Conservation (phyloP, 2,329 filamentous ascomycete species). For the Diplodia mutila region DNA sequence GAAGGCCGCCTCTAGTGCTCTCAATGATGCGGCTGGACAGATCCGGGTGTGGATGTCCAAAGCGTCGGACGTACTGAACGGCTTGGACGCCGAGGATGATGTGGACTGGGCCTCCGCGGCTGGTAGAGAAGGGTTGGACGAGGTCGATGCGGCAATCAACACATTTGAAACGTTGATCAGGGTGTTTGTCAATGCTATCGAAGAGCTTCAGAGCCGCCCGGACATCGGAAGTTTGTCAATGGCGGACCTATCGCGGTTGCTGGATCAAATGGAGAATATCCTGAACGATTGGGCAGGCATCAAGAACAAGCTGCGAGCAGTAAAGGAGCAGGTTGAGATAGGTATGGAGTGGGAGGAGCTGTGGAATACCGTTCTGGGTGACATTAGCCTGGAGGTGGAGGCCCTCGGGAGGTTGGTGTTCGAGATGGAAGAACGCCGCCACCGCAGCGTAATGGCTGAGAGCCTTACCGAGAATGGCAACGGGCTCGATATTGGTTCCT, state of each 20-base stretch:
- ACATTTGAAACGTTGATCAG: constrained; percentile 89
- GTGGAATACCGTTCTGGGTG: constrained; percentile 90
- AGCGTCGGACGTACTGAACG: constrained; percentile 83
- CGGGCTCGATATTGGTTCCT: constrained; percentile 77
- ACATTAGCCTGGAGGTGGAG: constrained; percentile 88
- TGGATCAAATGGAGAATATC: constrained; percentile 87
- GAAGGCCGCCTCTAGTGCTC: constrained; percentile 77
- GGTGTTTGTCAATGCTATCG: constrained; percentile 92
- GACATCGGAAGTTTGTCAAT: constrained; percentile 75
- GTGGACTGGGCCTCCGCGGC: constrained; percentile 95
- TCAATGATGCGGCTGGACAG: constrained; percentile 87
- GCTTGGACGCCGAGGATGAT: constrained; percentile 92
- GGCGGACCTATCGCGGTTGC: constrained; percentile 73
- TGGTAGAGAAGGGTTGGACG: constrained; percentile 76
- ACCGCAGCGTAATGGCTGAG: constrained; percentile 74
- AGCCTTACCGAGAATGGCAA: constrained; percentile 55
- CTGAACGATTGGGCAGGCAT: constrained; percentile 84
- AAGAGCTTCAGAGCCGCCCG: constrained; percentile 77
- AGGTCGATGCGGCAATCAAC: constrained; percentile 70
- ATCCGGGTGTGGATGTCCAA: constrained; percentile 94
- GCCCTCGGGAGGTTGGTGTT: constrained; percentile 81
- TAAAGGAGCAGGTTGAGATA: constrained; percentile 90
- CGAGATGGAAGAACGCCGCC: constrained; percentile 95
- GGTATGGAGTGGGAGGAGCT: constrained; percentile 99
- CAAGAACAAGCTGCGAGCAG: constrained; percentile 72